These are phyloP conservation scores for Trichophyton schoenleinii DNA, from an alignment of 2,329 filamentous ascomycete genomes.

Conservation along the genomic window DNA sequence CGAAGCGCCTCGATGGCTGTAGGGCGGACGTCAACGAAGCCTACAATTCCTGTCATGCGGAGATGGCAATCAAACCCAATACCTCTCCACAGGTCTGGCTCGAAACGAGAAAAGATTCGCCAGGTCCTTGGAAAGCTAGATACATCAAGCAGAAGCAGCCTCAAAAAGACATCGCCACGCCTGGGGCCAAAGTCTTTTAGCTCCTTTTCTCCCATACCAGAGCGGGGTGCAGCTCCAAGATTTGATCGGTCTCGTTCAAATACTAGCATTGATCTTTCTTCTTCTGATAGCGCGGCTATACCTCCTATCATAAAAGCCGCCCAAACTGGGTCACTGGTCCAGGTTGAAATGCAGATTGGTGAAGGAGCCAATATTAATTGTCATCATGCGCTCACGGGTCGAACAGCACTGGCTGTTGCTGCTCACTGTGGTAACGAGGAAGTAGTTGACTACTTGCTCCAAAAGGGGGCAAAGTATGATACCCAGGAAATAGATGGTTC, in stretches of 20 bases:
- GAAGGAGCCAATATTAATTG: conserved; percentile 22
- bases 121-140: conserved; percentile 7
- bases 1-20: neutral
- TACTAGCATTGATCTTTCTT: conserved; percentile 27
- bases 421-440: conserved; percentile 29
- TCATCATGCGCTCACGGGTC: conserved; percentile 21
- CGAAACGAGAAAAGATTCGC: conserved; percentile 6
- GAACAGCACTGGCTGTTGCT: conserved; percentile 29
- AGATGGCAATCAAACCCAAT: conserved; percentile 3
- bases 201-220: conserved; percentile 1
- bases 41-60: neutral
- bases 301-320: conserved; percentile 27
- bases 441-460: conserved; percentile 23
- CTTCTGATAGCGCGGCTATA: conserved; percentile 19
- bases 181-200: neutral
- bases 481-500: conserved; percentile 21
- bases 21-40: neutral
- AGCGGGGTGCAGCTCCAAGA: neutral
- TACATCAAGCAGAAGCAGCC: conserved; percentile 5
- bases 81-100: neutral
- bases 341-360: conserved; percentile 25
- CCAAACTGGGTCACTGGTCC: conserved; percentile 23
- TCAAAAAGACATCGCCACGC: conserved; percentile 1
- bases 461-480: conserved; percentile 21
- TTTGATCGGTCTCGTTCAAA: conserved; percentile 11